Evolutionary conservation across 1,284 basidiomycete genomes (phyloP).

Genomic region (Marasmius oreades): DNA sequence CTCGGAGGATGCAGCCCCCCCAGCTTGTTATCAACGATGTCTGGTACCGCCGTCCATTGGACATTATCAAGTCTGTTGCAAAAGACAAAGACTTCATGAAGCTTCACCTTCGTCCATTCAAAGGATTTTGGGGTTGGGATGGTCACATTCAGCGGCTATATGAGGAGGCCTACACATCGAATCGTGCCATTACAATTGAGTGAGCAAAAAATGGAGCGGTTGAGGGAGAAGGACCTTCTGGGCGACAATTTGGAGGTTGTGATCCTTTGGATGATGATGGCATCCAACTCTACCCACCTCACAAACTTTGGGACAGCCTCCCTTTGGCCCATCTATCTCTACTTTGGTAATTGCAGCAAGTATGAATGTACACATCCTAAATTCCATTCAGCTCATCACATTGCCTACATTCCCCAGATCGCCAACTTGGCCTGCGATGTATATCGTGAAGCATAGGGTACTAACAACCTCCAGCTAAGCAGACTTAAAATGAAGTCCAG

Average conservation of each 20-base stretch:
- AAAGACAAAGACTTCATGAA: no score
- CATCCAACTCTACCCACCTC: slow-evolving; percentile 24
- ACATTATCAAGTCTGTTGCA: no score
- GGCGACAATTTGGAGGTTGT: slow-evolving; percentile 20
- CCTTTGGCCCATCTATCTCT: slow-evolving; percentile 28
- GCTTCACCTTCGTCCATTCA: slow-evolving; percentile 15
- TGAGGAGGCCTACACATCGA: slow-evolving; percentile 20
- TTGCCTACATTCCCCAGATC: slow-evolving; percentile 29
- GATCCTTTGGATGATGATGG: slow-evolving; percentile 21
- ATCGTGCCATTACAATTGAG: slow-evolving; percentile 11
- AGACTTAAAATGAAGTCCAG: no score
- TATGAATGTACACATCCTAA: slow-evolving; percentile 14
- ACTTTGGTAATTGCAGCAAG: slow-evolving; percentile 25
- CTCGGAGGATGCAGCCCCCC: no score
- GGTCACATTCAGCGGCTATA: slow-evolving; percentile 15
- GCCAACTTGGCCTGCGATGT: slow-evolving; percentile 21
- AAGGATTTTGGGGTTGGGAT: slow-evolving; percentile 15
- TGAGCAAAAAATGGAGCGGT: slow-evolving; percentile 16
- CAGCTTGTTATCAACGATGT: no score
- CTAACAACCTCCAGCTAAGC: no score
- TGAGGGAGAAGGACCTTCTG: not conserved
- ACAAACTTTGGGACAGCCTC: slow-evolving; percentile 22
- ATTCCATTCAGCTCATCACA: slow-evolving; percentile 22
- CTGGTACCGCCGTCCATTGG: no score
- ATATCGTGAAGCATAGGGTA: slow-evolving; percentile 12